A percentile compares a stretch with the other conserved stretches of the same genome.
These are phyloP conservation scores for Aspergillus tubingensis DNA, from an alignment of 2,329 filamentous ascomycete species.

Conservation along the genomic window DNA sequence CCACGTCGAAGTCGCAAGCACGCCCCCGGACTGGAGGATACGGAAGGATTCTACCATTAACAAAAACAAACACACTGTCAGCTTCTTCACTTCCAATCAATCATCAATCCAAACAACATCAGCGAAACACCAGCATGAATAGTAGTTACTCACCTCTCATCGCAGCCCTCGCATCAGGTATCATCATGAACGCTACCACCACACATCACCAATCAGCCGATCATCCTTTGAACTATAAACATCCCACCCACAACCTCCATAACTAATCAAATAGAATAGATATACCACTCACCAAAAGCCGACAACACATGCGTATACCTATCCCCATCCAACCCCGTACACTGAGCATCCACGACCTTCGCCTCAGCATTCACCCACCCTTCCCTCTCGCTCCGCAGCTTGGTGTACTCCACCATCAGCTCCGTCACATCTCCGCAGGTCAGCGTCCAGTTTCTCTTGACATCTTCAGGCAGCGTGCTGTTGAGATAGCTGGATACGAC, in stretches of 20 bases:
- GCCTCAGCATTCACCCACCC: slow-evolving; percentile 52
- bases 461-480: slow-evolving; percentile 38
- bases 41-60: slow-evolving; percentile 31
- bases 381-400: slow-evolving; percentile 42
- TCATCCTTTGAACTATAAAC: no score
- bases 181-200: slow-evolving; percentile 43
- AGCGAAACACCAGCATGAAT: no score
- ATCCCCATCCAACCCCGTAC: slow-evolving; percentile 42
- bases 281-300: slow-evolving; percentile 42
- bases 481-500: slow-evolving; percentile 52
- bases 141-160: slow-evolving; percentile 34
- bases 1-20: slow-evolving; percentile 39
- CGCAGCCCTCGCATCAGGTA: slow-evolving; percentile 45
- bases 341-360: slow-evolving; percentile 51
- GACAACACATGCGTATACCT: slow-evolving; percentile 51
- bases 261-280: no score
- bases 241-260: no score
- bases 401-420: slow-evolving; percentile 45
- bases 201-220: neutral
- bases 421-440: slow-evolving; percentile 54
- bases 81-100: no score
- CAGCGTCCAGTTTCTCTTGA: slow-evolving; percentile 49
- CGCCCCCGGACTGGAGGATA: slow-evolving; percentile 39
- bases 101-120: no score
- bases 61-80: neutral